A percentile compares a stretch with the other conserved stretches of the same genome.
These are phyloP conservation scores for Aspergillus bombycis DNA, from an alignment of 2,329 filamentous ascomycete species.

Conservation along the genomic window DNA sequence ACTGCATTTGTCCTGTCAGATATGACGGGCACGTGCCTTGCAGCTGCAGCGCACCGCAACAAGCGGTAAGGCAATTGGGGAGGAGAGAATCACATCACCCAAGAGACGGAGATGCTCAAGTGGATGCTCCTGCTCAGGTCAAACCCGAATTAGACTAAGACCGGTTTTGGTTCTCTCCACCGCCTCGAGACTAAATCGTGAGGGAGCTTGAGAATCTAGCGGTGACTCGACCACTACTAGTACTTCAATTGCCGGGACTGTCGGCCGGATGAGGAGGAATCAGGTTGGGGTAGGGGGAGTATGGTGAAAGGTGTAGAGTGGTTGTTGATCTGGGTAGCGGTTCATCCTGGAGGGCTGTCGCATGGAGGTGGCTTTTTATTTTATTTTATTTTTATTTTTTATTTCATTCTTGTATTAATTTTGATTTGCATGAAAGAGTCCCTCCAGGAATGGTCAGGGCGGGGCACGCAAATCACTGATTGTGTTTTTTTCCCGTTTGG, in stretches of 20 bases:
- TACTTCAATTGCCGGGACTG: not conserved
- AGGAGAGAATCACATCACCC: not conserved
- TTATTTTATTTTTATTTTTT: not conserved
- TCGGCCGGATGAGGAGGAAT: not conserved
- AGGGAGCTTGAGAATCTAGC: not conserved
- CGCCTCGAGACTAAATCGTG: not conserved
- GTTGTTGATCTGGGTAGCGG: too few species aligned
- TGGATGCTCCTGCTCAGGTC: not conserved
- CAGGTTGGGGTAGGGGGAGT: not conserved
- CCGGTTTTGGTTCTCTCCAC: not conserved
- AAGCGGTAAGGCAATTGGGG: not conserved
- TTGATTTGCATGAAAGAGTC: too few species aligned
- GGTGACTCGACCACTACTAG: not conserved
- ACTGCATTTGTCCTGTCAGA: not conserved
- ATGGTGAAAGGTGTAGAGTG: too few species aligned
- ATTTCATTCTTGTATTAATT: not conserved
- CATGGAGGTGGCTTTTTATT: not conserved
- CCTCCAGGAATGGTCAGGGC: not conserved
- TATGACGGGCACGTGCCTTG: conserved; percentile 5
- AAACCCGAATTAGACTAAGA: not conserved
- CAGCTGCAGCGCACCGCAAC: not conserved
- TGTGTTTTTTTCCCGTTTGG: not conserved
- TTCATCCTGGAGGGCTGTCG: too few species aligned
- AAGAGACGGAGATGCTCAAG: not conserved
- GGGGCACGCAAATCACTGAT: not conserved